These are phyloP conservation scores for Haematococcus lacustris DNA, from an alignment of 139 green algal genomes.

Conservation along the genomic window DNA sequence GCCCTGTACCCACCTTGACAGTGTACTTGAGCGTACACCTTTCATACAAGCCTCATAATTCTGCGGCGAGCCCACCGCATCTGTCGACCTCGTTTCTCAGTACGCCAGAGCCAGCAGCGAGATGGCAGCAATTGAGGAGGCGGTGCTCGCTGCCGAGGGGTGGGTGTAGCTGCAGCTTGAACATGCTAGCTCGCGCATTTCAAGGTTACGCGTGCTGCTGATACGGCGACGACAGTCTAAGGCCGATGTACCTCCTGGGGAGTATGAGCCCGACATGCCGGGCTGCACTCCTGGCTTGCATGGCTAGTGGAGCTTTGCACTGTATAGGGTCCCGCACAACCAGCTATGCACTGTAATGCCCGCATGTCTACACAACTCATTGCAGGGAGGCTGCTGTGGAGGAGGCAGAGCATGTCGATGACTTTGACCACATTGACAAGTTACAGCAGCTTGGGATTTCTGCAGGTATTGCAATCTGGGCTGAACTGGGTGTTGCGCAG, in stretches of 20 bases:
- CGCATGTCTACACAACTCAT: not conserved
- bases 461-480: conserved; percentile 21
- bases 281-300: not conserved
- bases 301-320: not conserved
- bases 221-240: not conserved
- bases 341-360: not conserved
- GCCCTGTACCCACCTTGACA: too few species aligned
- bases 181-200: not conserved
- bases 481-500: too few species aligned
- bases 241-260: not conserved
- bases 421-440: conserved; percentile 59
- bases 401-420: conserved; percentile 26
- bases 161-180: not conserved
- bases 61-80: too few species aligned
- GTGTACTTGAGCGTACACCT: too few species aligned
- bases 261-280: not conserved
- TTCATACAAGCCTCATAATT: too few species aligned
- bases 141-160: not conserved
- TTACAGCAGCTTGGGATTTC: conserved; percentile 63
- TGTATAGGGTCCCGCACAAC: not conserved
- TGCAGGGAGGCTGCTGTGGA: not conserved
- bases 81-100: too few species aligned
- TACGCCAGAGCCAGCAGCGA: not conserved
- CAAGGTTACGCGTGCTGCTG: too few species aligned
- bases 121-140: conserved; percentile 3